Conservation (phyloP, 306 rosid species). For the Arachis hypogaea region DNA sequence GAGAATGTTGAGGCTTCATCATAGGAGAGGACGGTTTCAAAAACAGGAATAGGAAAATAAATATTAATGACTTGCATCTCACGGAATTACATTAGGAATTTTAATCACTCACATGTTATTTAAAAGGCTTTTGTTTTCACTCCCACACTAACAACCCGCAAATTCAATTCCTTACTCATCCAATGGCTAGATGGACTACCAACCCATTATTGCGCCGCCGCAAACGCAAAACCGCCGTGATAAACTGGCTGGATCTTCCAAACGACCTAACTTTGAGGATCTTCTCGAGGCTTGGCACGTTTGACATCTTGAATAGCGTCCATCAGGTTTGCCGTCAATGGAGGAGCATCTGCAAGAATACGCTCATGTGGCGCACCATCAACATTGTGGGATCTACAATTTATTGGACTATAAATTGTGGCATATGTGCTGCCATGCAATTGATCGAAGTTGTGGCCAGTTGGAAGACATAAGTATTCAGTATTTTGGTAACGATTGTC, state of each 20-base stretch:
- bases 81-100: too few relatives aligned
- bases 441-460: conserved; percentile 46
- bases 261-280: conserved; percentile 40
- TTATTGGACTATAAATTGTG: conserved; percentile 11
- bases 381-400: not conserved
- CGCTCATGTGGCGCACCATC: conserved; percentile 49
- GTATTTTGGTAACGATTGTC: conserved; percentile 30
- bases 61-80: too few relatives aligned
- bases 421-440: conserved; percentile 43
- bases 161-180: too few relatives aligned
- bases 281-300: conserved; percentile 30
- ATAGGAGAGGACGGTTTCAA: too few relatives aligned
- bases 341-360: conserved; percentile 48
- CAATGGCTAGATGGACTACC: too few relatives aligned
- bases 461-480: conserved; percentile 37
- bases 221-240: too few relatives aligned
- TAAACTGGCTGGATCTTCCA: conserved; percentile 48
- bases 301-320: conserved; percentile 40
- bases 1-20: too few relatives aligned
- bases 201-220: too few relatives aligned
- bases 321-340: conserved; percentile 49
- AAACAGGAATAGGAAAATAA: too few relatives aligned
- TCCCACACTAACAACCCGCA: too few relatives aligned
- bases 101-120: too few relatives aligned
- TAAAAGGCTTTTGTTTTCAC: too few relatives aligned